A percentile compares a stretch with the other conserved stretches of the same genome.
Evolutionary conservation across 305 asterid genomes (phyloP).

Genomic region (Solanum chacoense): DNA sequence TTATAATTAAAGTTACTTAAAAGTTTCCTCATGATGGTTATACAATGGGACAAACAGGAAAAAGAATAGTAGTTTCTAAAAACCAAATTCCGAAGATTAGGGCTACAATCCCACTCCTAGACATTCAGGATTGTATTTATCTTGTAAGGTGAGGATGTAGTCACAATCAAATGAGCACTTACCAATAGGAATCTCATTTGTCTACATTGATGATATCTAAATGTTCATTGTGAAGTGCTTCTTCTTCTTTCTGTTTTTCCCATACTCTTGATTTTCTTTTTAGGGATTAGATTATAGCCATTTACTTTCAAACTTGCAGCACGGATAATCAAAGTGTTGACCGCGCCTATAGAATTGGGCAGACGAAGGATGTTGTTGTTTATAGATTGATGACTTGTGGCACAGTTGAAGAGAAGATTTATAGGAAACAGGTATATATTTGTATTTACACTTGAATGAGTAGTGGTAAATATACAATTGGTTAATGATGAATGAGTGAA

Average conservation of each 20-base stretch:
- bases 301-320: conserved; percentile 35
- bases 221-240: background rate
- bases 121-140: background rate
- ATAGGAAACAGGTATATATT: conserved; percentile 67
- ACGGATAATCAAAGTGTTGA: conserved; percentile 95
- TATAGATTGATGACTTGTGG: conserved; percentile 88
- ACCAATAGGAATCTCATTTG: background rate
- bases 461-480: background rate
- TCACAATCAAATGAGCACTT: background rate
- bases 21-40: background rate
- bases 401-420: conserved; percentile 93
- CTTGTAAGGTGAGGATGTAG: background rate
- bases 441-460: background rate
- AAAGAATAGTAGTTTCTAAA: background rate
- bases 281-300: background rate
- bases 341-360: conserved; percentile 97
- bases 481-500: background rate
- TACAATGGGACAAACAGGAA: background rate
- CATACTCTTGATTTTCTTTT: background rate
- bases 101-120: background rate
- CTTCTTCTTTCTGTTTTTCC: background rate
- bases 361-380: conserved; percentile 83
- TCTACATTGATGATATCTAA: background rate
- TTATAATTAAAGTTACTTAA: background rate
- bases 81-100: background rate